Percentiles rank a stretch among this genome's conserved stretches.
Evolutionary conservation across 495 filamentous ascomycete genomes (phyloP).

Genomic region (Penicillium cinerascens): DNA sequence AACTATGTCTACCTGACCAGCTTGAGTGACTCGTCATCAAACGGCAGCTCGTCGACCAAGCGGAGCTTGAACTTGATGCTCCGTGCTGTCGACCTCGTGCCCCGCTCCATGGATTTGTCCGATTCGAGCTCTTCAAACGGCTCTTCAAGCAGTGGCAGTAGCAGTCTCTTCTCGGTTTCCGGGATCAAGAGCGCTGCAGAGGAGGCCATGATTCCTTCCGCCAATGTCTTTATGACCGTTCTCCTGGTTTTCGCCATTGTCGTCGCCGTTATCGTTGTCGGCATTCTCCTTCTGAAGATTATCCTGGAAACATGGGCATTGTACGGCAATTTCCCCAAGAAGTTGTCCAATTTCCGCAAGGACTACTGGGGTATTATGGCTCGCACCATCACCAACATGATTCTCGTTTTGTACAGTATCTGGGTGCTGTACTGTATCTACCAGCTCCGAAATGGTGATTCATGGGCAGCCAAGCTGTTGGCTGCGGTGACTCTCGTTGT

Average conservation of each 20-base stretch:
- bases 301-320: slow-evolving; percentile 90
- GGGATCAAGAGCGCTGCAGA: slow-evolving; percentile 76
- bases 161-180: slow-evolving; percentile 49
- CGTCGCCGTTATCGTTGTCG: slow-evolving; percentile 77
- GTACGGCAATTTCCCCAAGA: slow-evolving; percentile 81
- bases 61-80: slow-evolving; percentile 52
- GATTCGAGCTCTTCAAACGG: slow-evolving; percentile 37
- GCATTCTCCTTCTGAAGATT: slow-evolving; percentile 87
- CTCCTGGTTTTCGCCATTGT: slow-evolving; percentile 85
- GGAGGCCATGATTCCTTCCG: slow-evolving; percentile 74
- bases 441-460: slow-evolving; percentile 90
- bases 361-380: slow-evolving; percentile 92
- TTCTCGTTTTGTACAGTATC: slow-evolving; percentile 87
- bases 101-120: no score
- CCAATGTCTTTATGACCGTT: slow-evolving; percentile 96
- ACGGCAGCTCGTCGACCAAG: slow-evolving; percentile 25
- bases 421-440: slow-evolving; percentile 97
- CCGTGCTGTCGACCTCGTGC: slow-evolving; percentile 41
- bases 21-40: slow-evolving; percentile 45
- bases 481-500: slow-evolving; percentile 75
- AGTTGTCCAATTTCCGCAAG: slow-evolving; percentile 80
- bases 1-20: slow-evolving; percentile 73
- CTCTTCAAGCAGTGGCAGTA: slow-evolving; percentile 29
- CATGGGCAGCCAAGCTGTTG: slow-evolving; percentile 87
- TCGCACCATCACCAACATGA: slow-evolving; percentile 84